Evolutionary conservation across 768 basidiomycete genomes (phyloP), one percentile per base, ranked within the genome.

Genomic region (Rhizopogon vinicolor): DNA sequence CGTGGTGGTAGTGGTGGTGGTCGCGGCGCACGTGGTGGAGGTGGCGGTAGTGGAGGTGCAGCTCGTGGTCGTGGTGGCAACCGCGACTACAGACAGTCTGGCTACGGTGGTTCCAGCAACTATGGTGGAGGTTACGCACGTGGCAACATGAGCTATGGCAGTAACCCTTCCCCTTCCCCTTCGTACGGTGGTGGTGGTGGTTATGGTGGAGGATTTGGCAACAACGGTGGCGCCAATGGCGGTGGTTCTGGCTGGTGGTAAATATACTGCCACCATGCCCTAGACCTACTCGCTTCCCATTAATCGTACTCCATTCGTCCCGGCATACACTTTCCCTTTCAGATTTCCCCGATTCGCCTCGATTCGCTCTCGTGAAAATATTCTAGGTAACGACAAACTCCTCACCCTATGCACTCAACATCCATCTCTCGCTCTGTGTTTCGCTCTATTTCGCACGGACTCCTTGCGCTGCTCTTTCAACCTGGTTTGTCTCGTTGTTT

Each of bases 381-480:
- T 50, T 59, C 25, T 55, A 64, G 58, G 58, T 57, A 56, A 66
- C 53, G 40, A 54, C 50, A 57, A 52, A 60, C 55, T 39, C 54
- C 37, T 52, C 53, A 29, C 52, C 59, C 52, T 56, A 52, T 49
- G 48, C 48, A 49, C 35, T 22, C 48, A 49, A 49, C 35, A 49
- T 51, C 58, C 60, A 39, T 62, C 54, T 62, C 54, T 61, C 60
- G 60, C 60, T 63, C 14, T 62, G 62, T 63, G 50, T 58, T 56
- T 57, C 58, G 65, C 63, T 66, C 56, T 67, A 65, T 62, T 62
- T 68, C 63, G 28, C 61, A 65, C 68, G 74, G 71, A 78, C 72
- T 72, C 22, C 60, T 67, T 78, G 81, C 80, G 81, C 84, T 85
- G 81, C 84, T 85, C 81, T 82, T 79, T 76, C 71, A 65, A 75